Percentiles rank a stretch among this genome's conserved stretches.
phyloP scores from a whole-genome alignment of 148 eudicot species.

The Rhododendron henanense region DNA sequence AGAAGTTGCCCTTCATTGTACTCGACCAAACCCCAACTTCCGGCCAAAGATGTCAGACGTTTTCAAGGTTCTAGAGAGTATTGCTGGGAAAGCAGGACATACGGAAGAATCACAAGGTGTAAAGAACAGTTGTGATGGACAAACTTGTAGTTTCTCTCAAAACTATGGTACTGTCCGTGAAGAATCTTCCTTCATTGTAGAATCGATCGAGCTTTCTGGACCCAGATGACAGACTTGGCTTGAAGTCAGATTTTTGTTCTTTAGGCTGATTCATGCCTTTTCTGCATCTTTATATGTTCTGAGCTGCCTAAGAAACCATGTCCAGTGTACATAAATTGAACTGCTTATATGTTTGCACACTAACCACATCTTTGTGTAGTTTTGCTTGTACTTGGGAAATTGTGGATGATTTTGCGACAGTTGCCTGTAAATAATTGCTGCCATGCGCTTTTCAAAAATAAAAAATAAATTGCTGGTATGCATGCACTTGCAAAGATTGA shows the following conservation, averaged over 20 bases:
- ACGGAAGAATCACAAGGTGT: conserved; percentile 41
- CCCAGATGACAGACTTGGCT: conserved; percentile 46
- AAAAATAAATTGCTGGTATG: not conserved
- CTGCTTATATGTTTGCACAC: not conserved
- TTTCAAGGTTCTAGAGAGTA: conserved; percentile 56
- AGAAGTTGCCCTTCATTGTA: conserved; percentile 58
- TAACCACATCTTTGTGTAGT: not conserved
- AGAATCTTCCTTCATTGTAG: conserved; percentile 69
- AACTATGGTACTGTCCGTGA: conserved; percentile 36
- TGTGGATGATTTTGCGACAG: not conserved
- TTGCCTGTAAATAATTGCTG: not conserved
- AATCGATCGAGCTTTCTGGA: conserved; percentile 86
- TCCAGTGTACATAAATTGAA: not conserved
- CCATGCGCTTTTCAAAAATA: not conserved
- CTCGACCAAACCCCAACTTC: conserved; percentile 57
- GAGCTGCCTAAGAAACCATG: not conserved
- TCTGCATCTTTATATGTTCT: not conserved
- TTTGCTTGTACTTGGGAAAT: not conserved
- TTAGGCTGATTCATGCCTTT: not conserved
- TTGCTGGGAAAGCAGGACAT: conserved; percentile 29
- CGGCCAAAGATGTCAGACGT: conserved; percentile 86
- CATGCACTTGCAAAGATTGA: not conserved
- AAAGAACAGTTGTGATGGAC: conserved; percentile 20
- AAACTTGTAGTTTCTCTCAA: conserved; percentile 41
- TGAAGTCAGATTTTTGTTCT: not conserved